A percentile compares a stretch with the other conserved stretches of the same genome.
phyloP scores from a whole-genome alignment of 2,329 filamentous ascomycete species.

The Bipolaris gigantea region DNA sequence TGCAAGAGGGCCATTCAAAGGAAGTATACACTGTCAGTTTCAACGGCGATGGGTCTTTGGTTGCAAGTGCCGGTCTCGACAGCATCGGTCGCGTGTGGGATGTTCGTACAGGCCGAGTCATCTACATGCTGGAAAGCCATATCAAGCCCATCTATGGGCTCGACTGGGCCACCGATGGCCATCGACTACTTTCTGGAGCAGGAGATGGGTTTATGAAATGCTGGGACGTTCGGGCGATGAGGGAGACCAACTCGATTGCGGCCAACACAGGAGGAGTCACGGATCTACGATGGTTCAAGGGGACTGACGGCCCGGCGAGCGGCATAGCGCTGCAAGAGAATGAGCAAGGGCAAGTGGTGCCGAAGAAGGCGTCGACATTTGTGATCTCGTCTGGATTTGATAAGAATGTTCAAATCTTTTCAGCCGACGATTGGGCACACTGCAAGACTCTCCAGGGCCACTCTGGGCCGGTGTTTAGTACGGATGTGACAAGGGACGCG shows the following conservation, averaged over 20 bases:
- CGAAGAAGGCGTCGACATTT: conserved; percentile 88
- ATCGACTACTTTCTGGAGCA: conserved; percentile 89
- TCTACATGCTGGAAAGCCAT: conserved; percentile 93
- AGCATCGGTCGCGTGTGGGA: conserved; percentile 97
- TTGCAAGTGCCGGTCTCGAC: conserved; percentile 91
- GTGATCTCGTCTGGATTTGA: conserved; percentile 91
- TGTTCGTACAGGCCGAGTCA: conserved; percentile 83
- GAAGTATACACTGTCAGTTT: conserved; percentile 91
- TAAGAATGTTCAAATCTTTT: conserved; percentile 93
- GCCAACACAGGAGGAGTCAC: conserved; percentile 91
- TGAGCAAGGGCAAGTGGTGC: conserved; percentile 64
- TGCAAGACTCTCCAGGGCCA: conserved; percentile 88
- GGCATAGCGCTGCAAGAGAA: conserved; percentile 63
- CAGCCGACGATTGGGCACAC: conserved; percentile 91
- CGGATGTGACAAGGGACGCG: conserved; percentile 82
- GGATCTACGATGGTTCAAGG: conserved; percentile 92
- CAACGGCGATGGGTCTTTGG: conserved; percentile 84
- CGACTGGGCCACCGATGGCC: conserved; percentile 89
- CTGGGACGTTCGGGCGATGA: conserved; percentile 93
- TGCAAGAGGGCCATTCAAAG: conserved; percentile 92
- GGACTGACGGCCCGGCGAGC: conserved; percentile 71
- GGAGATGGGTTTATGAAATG: conserved; percentile 96
- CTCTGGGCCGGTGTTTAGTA: conserved; percentile 86
- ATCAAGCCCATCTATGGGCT: conserved; percentile 92
- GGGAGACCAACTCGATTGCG: conserved; percentile 79